Base-by-base conservation (phyloP, 176 grass and related monocot species). In the Raddia distichophylla region DNA sequence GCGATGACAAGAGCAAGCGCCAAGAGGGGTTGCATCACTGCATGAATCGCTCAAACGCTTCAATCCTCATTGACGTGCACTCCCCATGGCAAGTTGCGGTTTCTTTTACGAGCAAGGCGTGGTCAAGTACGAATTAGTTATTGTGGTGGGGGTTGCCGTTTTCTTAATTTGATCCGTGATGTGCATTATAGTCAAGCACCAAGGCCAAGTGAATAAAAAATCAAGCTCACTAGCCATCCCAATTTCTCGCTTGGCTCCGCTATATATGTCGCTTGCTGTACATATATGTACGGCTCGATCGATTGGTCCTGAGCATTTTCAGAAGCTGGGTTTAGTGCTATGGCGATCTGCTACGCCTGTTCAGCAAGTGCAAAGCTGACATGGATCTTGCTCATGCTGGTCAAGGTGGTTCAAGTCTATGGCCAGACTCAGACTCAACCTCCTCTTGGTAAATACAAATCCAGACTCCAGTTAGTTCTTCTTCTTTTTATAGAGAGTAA, bases 321-420 rank as follows among this genome's bases (percentile, higher is more conserved):
- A 58, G 1, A 7, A 15, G 3, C 8, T 4, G 5, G 13, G 19
- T 9, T 1, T 27, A 5, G 14, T 13, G 1, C 22, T 27, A 81
- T 71, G 79, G 67, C 10, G 22, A 61, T 50, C 67, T 16, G 10
- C 55, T 48, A 48, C 52, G 4, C 52, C 14, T 55, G 40, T 43
- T 37, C 22, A 16, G 22, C 22, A 0, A 47, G 22, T 34, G 9
- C 19, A 34, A 81, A 60, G 18, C 40, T 18, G 42, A 0, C 42
- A 37, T 81, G 79, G 79, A 49, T 71, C 14, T 52, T 58, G 13
- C 40, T 80, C 20, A 80, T 59, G 51, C 52, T 69, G 51, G 13
- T 58, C 4, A 57, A 5, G 19, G 12, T 11, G 64, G 32, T 58
- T 58, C 52, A 33, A 69, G 78, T 46, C n/a, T 52, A 45, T 0